Evolutionary conservation across 257 asterid genomes (phyloP).

Genomic region (Solanum ahanhuiri): DNA sequence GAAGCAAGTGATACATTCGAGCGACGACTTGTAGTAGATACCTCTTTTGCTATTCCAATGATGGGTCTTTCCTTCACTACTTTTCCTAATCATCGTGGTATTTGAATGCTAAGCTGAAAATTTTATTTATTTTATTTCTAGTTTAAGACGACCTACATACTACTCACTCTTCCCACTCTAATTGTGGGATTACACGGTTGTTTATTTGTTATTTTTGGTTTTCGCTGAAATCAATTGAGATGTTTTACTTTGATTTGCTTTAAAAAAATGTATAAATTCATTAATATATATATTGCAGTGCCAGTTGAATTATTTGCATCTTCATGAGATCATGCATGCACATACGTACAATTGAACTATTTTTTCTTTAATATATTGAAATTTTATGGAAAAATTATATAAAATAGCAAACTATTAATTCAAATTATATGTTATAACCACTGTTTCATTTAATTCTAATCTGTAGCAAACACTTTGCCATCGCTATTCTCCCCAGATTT

Average conservation of each 20-base stretch:
- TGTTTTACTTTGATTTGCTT: background rate
- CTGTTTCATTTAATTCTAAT: no score
- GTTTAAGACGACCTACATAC: no score
- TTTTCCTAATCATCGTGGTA: background rate
- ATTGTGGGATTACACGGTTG: no score
- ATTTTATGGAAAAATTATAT: no score
- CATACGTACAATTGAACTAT: background rate
- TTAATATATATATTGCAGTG: background rate
- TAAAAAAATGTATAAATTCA: background rate
- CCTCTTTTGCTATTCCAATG: constrained; percentile 60
- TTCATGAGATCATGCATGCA: background rate
- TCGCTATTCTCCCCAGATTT: no score
- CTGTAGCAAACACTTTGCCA: no score
- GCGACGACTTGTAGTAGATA: constrained; percentile 38
- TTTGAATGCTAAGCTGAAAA: background rate
- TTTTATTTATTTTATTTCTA: no score
- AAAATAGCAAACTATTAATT: no score
- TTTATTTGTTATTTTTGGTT: no score
- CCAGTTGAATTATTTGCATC: background rate
- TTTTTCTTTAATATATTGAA: background rate
- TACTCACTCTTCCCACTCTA: no score
- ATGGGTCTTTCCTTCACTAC: constrained; percentile 41
- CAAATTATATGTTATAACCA: no score
- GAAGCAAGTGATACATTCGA: constrained; percentile 37
- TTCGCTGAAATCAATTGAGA: background rate